Base-by-base conservation (phyloP, 1,284 basidiomycete species). In the Cryptococcus neoformans region DNA sequence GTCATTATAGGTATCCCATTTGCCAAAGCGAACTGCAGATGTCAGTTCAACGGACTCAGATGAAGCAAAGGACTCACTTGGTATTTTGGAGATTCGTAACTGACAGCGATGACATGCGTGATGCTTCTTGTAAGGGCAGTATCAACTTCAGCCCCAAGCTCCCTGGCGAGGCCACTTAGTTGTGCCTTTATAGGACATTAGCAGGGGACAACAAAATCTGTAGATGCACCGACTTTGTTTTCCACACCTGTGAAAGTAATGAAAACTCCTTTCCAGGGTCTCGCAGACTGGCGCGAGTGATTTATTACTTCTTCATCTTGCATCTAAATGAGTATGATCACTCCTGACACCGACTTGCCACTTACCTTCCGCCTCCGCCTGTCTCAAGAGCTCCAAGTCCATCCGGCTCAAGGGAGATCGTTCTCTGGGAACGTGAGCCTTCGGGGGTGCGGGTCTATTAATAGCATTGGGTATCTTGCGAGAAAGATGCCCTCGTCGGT, bases 221-320 rank as follows among this genome's bases (percentile, higher is more conserved):
- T 17, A 16, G n/a, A 39, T 51, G 12, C 52, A 6, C 28, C 39
- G 52, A 70, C 66, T 62, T 76, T 76, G 51, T 74, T 64, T 12
- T 76, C 74, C 10, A 73, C 69, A 6, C 73, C 72, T 6, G 73
- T 75, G 51, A 76, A 72, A 8, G 74, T 76, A 34, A 76, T 63
- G 2, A 62, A 60, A 3, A 76, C 62, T 0, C 57, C 59, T 39
- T 58, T 56, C 73, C 72, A 74, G n/a, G 74, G 74, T 55, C 54
- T 68, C 28, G 59, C 51, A 10, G 46, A 46, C 8, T 56, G 59
- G 14, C 60, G 47, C 65, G 46, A n/a, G 59, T 63, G 6, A 57
- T 60, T 0, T 59, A 58, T 9, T 0, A 50, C 54, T 34, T 69
- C 70, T 34, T 66, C 70, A 44, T 70, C 71, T 70, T 51, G 1